These are phyloP conservation scores for Corylus avellana DNA, from an alignment of 306 rosid species.

Conservation along the genomic window DNA sequence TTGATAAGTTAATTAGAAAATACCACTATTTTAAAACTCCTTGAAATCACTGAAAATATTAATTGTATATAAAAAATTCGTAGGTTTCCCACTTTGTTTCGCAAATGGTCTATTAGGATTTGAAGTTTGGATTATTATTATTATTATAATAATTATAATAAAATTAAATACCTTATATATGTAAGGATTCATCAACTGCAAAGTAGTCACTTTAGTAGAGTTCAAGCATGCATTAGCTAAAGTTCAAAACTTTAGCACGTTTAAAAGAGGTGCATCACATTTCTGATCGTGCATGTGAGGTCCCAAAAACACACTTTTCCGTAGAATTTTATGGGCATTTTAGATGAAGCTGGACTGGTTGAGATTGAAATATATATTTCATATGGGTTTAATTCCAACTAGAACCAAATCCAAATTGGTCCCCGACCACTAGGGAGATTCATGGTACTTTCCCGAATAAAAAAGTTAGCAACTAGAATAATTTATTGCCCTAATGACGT, in stretches of 20 bases:
- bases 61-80: no score
- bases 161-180: no score
- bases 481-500: background rate
- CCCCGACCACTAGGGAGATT: slow-evolving; percentile 25
- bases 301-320: background rate
- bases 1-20: background rate
- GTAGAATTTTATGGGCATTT: background rate
- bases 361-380: no score
- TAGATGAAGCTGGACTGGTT: no score
- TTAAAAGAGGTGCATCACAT: background rate
- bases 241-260: background rate
- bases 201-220: background rate
- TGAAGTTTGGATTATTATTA: background rate
- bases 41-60: no score
- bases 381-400: no score
- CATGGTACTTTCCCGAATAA: slow-evolving; percentile 22
- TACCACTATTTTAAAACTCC: no score
- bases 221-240: background rate
- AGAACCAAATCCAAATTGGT: background rate
- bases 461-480: no score
- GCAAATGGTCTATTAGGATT: background rate
- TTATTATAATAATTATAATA: no score
- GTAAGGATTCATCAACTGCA: no score
- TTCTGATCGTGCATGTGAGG: background rate
- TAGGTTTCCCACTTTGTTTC: background rate